Base-by-base conservation (phyloP, 495 filamentous ascomycete species). In the Penicillium malachiteum region DNA sequence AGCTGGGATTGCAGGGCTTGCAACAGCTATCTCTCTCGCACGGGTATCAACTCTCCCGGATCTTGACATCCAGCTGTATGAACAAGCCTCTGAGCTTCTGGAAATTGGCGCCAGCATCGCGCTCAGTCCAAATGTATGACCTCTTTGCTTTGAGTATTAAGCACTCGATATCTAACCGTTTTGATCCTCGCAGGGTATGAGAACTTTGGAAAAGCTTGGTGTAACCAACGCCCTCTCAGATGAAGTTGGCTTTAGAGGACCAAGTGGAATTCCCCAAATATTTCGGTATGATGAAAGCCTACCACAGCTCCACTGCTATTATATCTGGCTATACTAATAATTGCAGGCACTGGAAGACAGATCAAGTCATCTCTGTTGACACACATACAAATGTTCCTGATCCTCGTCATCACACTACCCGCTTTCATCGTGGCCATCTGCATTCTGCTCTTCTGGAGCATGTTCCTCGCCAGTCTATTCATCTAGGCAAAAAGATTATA, bases 31-130 rank as follows among this genome's bases (percentile, higher is more conserved):
- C 40, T 72, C 74, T 2, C 63, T 80, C 1, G 52, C 53, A 16
- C 59, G 69, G n/a, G 48, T 64, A 10, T 55, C 62, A 3, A 34
- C 34, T 12, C 58, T 77, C 52, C 63, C 71, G 3, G 63, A 67
- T 14, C 62, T 78, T 13, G 67, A 78, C 14, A 60, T 78, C 8
- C 65, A 74, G 41, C 52, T 80, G 12, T 81, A 78, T 52, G 77
- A 80, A 41, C 71, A 74, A 55, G 72, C 78, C 7, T 50, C 67
- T 0, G 68, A 78, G 55, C 68, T 79, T 7, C 56, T 59, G 33
- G 77, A 81, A 48, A 79, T 81, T 38, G 76, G 76, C 8, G 78
- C 75, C 0, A 77, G 74, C 30, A 79, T 80, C 54, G 76, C 78
- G 7, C 64, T 81, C 7, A 76, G 78, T 42, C 76, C 76, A 16